These are phyloP conservation scores for Wickerhamomyces sydowiorum DNA, from an alignment of 805 yeast genomes.

Conservation along the genomic window DNA sequence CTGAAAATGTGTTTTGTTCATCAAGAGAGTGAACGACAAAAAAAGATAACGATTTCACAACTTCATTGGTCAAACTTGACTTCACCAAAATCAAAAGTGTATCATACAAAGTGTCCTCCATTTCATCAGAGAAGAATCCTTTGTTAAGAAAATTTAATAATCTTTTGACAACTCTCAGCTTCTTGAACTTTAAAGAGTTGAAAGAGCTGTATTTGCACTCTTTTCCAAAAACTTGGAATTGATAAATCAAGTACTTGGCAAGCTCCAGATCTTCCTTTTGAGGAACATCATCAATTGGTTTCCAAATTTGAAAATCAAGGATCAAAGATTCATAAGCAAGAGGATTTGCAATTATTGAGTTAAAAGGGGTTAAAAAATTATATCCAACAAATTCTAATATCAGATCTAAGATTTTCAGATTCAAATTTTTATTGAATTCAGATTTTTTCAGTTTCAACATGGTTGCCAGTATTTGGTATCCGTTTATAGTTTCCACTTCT, in stretches of 20 bases:
- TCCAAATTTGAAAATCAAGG: slow-evolving; percentile 61
- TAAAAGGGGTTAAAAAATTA: slow-evolving; percentile 40
- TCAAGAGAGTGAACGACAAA: slow-evolving; percentile 45
- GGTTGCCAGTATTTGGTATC: slow-evolving; percentile 54
- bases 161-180: slow-evolving; percentile 40
- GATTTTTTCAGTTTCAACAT: slow-evolving; percentile 40
- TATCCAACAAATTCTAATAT: slow-evolving; percentile 54
- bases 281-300: slow-evolving; percentile 18
- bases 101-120: slow-evolving; percentile 31
- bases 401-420: slow-evolving; percentile 40
- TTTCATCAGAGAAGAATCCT: slow-evolving; percentile 28
- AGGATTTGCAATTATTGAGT: slow-evolving; percentile 52
- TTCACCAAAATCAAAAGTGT: slow-evolving; percentile 35
- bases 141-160: slow-evolving; percentile 22
- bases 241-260: slow-evolving; percentile 48
- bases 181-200: slow-evolving; percentile 48
- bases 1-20: slow-evolving; percentile 22
- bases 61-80: slow-evolving; percentile 48
- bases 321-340: slow-evolving; percentile 52
- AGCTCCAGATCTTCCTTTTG: slow-evolving; percentile 32
- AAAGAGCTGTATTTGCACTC: slow-evolving; percentile 44
- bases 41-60: slow-evolving; percentile 44
- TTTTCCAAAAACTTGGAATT: slow-evolving; percentile 48
- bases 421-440: slow-evolving; percentile 22
- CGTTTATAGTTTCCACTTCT: slow-evolving; percentile 55